Percentiles rank a stretch among this genome's conserved stretches.
phyloP scores from a whole-genome alignment of 2,329 filamentous ascomycete genomes.

The Metarhizium rileyi region DNA sequence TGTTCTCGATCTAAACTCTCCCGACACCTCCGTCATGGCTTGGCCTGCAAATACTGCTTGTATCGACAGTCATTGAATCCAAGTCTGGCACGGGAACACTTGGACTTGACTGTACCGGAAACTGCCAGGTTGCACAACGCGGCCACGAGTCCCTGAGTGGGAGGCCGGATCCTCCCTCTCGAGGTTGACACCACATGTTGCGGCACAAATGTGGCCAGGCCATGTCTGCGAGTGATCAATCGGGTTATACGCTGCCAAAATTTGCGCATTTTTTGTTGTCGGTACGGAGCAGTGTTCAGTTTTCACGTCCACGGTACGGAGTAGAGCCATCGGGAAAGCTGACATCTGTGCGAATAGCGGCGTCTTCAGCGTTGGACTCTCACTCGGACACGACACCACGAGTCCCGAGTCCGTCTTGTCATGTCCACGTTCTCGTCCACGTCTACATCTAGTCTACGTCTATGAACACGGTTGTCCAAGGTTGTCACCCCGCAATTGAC shows the following conservation, averaged over 20 bases:
- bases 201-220: too few species aligned
- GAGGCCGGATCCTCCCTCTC: background rate
- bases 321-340: too few species aligned
- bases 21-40: background rate
- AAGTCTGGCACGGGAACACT: background rate
- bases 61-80: background rate
- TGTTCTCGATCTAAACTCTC: background rate
- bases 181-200: background rate
- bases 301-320: background rate
- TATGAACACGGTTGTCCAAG: too few species aligned
- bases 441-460: too few species aligned
- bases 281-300: too few species aligned
- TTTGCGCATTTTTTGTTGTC: background rate
- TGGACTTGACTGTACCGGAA: background rate
- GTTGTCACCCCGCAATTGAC: constrained; percentile 8
- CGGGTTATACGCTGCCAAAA: background rate
- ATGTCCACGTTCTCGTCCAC: too few species aligned
- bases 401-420: background rate
- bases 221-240: background rate
- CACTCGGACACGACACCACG: too few species aligned
- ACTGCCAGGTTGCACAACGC: background rate
- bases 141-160: background rate
- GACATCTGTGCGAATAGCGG: too few species aligned
- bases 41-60: constrained; percentile 1
- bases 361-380: too few species aligned